These are phyloP conservation scores for Cryptococcus sp. DNA, from an alignment of 1,284 basidiomycete species.

Conservation along the genomic window DNA sequence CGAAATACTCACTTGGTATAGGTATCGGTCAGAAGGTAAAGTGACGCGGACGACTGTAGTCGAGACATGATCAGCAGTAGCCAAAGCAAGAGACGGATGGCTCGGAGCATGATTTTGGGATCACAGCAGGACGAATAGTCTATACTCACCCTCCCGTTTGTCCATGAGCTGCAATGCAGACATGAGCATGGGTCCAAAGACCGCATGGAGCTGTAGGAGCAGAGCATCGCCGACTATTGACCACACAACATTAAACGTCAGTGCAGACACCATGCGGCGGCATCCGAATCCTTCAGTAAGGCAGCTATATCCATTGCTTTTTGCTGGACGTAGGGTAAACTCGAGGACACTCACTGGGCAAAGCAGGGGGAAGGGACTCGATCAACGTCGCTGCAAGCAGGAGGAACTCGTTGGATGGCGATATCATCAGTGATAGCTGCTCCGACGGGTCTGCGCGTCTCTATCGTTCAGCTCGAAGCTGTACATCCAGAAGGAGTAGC, in stretches of 20 bases:
- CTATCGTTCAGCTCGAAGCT: too few species aligned
- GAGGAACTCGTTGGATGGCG: slow-evolving; percentile 24
- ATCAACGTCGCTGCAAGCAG: slow-evolving; percentile 31
- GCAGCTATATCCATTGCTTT: too few species aligned
- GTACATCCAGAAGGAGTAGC: too few species aligned
- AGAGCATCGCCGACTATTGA: slow-evolving; percentile 24
- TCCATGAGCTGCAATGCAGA: slow-evolving; percentile 48
- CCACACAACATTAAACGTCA: neutral
- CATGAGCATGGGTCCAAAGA: slow-evolving; percentile 46
- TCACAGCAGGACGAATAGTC: neutral
- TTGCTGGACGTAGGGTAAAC: too few species aligned
- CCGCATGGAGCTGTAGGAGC: slow-evolving; percentile 38
- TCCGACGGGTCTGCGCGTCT: too few species aligned
- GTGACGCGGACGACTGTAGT: slow-evolving; percentile 32
- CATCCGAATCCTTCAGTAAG: too few species aligned
- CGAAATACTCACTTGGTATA: slow-evolving; percentile 33
- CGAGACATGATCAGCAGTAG: slow-evolving; percentile 6
- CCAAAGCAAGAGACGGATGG: too few species aligned
- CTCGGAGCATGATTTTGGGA: neutral
- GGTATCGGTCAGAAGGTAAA: slow-evolving; percentile 28
- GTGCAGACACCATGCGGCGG: neutral
- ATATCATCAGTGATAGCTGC: neutral
- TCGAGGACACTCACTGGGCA: slow-evolving; percentile 10
- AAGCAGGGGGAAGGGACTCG: slow-evolving; percentile 21
- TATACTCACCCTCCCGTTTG: slow-evolving; percentile 39